Evolutionary conservation across 1,139 yeast species (phyloP), one percentile per base, ranked within the genome.

Genomic region (Candida smagusa): DNA sequence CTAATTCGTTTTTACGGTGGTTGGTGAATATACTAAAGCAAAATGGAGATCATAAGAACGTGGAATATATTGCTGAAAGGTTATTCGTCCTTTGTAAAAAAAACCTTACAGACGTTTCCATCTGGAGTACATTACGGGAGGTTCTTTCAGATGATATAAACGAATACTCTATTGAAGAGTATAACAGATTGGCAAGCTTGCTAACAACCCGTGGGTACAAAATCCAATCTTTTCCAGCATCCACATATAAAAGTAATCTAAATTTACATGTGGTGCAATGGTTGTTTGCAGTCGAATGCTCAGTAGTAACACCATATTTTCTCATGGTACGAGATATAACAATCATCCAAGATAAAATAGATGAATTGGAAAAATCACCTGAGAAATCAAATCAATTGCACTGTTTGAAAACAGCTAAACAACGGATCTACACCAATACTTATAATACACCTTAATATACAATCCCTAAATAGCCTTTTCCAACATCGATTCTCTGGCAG

Each of bases 401-500:
- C 3, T 16, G 19, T 16, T 16, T 16, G 5, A 16, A 16, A 16
- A 4, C 19, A 4, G 19, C 19, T 16, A 16, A 16, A 16, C 19
- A 16, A 16, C 19, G 19, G 5, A 16, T 16, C 19, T 16, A 16
- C 19, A 16, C 19, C 19, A 16, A 16, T 16, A 16, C 19, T 16
- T 16, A 23, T 23, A 23, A n/a, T 23, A 23, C 26, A 12, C 24
- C 28, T 29, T 35, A 27, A 30, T 31, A 30, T 30, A 37, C 40
- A 26, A 29, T 23, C 9, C 31, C 32, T 42, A 45, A 31, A 53
- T 31, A 24, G 51, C 43, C 57, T 75, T 75, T 43, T 62, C 76
- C 52, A 84, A 70, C 94, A 84, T 84, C 27, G 85, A 78, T 41
- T 80, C 95, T 71, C 98, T 86, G 37, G 89, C 95, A 46, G 98